Conservation (phyloP, 208 protist genomes). For the Herpetomonas samuelpessoai region DNA sequence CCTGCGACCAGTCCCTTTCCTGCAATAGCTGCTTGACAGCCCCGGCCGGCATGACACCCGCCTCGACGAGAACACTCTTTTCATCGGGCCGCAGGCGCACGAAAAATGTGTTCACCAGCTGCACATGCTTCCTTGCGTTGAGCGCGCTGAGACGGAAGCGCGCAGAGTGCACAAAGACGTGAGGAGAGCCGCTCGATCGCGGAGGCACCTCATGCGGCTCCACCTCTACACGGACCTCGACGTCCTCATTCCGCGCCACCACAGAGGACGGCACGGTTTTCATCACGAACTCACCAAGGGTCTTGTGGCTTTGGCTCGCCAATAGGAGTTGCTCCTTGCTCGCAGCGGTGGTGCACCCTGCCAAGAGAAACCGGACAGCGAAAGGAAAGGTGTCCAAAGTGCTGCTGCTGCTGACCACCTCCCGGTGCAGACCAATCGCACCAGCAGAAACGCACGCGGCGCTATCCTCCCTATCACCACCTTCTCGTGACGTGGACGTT, state of each 20-base stretch:
- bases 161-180: too few species aligned
- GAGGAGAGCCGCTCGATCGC: too few species aligned
- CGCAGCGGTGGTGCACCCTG: neutral
- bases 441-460: slow-evolving; percentile 4
- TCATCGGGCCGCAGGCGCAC: slow-evolving; percentile 43
- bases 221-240: too few species aligned
- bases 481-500: neutral
- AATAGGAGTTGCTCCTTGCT: slow-evolving; percentile 15
- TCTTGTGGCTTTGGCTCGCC: neutral
- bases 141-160: neutral
- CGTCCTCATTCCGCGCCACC: slow-evolving; percentile 31
- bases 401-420: slow-evolving; percentile 2
- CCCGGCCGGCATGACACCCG: slow-evolving; percentile 54
- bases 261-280: neutral
- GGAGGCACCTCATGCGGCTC: slow-evolving; percentile 64
- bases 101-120: slow-evolving; percentile 78
- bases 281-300: slow-evolving; percentile 12
- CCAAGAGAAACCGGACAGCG: slow-evolving; percentile 29
- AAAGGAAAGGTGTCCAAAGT: slow-evolving; percentile 44
- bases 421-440: neutral
- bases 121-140: neutral
- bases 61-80: slow-evolving; percentile 58
- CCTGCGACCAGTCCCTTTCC: slow-evolving; percentile 18
- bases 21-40: slow-evolving; percentile 57
- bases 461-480: neutral